phyloP scores from a whole-genome alignment of 2,329 filamentous ascomycete genomes.

The Trichophaea hybrida region DNA sequence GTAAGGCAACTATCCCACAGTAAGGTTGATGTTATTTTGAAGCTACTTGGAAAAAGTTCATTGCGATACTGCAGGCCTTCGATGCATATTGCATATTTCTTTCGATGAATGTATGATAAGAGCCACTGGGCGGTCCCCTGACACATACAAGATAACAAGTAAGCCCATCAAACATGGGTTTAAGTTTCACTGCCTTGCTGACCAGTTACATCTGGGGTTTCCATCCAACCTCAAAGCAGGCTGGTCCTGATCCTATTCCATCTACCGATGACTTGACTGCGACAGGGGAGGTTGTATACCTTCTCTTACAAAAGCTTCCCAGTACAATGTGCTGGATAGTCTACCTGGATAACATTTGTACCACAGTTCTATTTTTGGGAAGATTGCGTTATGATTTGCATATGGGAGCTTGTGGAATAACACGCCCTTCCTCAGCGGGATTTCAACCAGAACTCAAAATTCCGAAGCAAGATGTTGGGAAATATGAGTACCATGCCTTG shows the following conservation, averaged over 20 bases:
- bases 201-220: conserved; percentile 10
- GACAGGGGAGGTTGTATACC: conserved; percentile 4
- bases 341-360: conserved; percentile 8
- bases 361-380: not conserved
- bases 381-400: not conserved
- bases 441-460: conserved; percentile 5
- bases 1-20: conserved; percentile 4
- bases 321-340: conserved; percentile 1
- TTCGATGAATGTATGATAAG: conserved; percentile 13
- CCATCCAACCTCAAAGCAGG: conserved; percentile 1
- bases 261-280: not conserved
- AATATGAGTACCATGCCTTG: conserved; percentile 9
- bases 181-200: conserved; percentile 9
- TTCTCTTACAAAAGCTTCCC: conserved; percentile 5
- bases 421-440: not conserved
- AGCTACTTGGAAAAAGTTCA: not conserved
- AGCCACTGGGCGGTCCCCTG: not conserved
- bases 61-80: not conserved
- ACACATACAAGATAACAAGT: conserved; percentile 8
- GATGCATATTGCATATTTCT: conserved; percentile 1
- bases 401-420: conserved; percentile 2
- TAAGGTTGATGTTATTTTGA: conserved; percentile 6
- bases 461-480: not conserved
- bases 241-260: conserved; percentile 5
- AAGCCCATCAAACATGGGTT: conserved; percentile 10